phyloP scores from a whole-genome alignment of 78 protist species.

The slime mould (Dictyostelium discoideum) region DNA sequence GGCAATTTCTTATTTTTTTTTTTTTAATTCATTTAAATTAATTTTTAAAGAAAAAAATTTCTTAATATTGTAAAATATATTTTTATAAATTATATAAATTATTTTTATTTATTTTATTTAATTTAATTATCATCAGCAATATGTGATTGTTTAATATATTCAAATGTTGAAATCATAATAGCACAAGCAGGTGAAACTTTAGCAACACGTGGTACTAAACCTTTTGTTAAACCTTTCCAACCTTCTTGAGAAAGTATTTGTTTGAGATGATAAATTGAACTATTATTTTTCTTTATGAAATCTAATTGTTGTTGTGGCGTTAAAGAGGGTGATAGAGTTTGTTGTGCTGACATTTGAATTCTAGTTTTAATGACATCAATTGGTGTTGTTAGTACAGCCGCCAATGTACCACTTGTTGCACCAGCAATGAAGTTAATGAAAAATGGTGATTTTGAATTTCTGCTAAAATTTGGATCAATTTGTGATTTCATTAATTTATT shows the following conservation, averaged over 20 bases:
- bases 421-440: slow-evolving; percentile 75
- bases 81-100: too few relatives aligned
- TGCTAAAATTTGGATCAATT: background rate
- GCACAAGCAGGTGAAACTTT: slow-evolving; percentile 93
- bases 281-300: background rate
- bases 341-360: slow-evolving; percentile 72
- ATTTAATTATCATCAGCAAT: background rate
- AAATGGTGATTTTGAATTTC: slow-evolving; percentile 23
- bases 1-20: too few relatives aligned
- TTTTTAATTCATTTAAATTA: too few relatives aligned
- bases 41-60: too few relatives aligned
- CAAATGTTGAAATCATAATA: slow-evolving; percentile 89
- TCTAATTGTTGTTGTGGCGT: background rate
- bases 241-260: slow-evolving; percentile 63
- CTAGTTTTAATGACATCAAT: slow-evolving; percentile 90
- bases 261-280: background rate
- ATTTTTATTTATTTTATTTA: too few relatives aligned
- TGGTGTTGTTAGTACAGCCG: slow-evolving; percentile 87
- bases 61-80: too few relatives aligned
- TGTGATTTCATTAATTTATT: slow-evolving; percentile 4
- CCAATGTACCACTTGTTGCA: slow-evolving; percentile 80
- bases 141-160: slow-evolving; percentile 53
- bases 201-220: slow-evolving; percentile 82
- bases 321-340: background rate
- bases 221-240: slow-evolving; percentile 76